Percentiles rank a stretch among this genome's conserved stretches.
phyloP scores from a whole-genome alignment of 2,329 filamentous ascomycete species.

The Pezicula carpinea region DNA sequence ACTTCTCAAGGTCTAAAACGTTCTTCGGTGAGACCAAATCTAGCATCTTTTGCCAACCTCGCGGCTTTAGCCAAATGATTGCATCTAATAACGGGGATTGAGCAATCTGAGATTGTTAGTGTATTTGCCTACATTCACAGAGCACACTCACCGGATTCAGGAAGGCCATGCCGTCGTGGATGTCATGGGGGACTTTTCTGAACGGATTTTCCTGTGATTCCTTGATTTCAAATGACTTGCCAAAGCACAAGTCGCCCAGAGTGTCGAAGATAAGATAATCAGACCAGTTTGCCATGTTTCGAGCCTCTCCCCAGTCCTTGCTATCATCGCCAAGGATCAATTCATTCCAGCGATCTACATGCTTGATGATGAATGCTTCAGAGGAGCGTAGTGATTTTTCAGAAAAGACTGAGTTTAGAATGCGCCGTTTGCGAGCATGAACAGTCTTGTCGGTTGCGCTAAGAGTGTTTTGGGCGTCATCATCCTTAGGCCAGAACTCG shows the following conservation, averaged over 20 bases:
- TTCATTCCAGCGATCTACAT: conserved; percentile 13
- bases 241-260: conserved; percentile 11
- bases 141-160: conserved; percentile 2
- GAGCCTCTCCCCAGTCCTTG: conserved; percentile 7
- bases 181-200: conserved; percentile 4
- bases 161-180: conserved; percentile 2
- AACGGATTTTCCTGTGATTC: conserved; percentile 6
- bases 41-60: conserved; percentile 1
- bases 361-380: conserved; percentile 5
- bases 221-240: conserved; percentile 6
- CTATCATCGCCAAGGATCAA: conserved; percentile 4
- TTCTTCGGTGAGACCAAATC: neutral
- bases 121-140: neutral
- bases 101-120: neutral
- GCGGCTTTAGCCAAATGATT: conserved; percentile 5
- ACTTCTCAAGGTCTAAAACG: neutral
- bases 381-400: conserved; percentile 8
- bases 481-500: conserved; percentile 1
- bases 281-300: conserved; percentile 5
- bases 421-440: conserved; percentile 7
- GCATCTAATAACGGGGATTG: conserved; percentile 2
- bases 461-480: conserved; percentile 5
- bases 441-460: conserved; percentile 1
- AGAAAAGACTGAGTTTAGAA: conserved; percentile 8
- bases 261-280: conserved; percentile 10